A percentile compares a stretch with the other conserved stretches of the same genome.
These are phyloP conservation scores for Dunaliella sp. DNA, from an alignment of 139 green algal species.

Conservation along the genomic window DNA sequence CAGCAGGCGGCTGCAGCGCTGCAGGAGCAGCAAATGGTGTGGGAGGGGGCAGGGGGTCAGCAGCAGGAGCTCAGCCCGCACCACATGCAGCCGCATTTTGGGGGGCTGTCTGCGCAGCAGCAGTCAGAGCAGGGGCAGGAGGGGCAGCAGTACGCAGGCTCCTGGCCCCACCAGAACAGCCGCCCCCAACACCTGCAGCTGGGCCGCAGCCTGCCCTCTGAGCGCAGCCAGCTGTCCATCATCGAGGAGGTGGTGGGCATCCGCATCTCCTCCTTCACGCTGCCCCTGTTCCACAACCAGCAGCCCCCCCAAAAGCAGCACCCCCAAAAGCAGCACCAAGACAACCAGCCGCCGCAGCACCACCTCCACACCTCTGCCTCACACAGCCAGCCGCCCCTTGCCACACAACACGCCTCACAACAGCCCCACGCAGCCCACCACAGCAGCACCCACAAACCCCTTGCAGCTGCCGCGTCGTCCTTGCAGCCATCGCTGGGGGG, in stretches of 20 bases:
- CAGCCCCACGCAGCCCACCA: neutral
- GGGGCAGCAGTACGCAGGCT: neutral
- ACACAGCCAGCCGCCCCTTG: neutral
- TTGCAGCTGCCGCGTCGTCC: no score
- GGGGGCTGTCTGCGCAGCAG: neutral
- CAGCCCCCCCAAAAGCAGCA: neutral
- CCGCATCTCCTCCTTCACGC: constrained; percentile 8
- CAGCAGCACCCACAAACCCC: neutral
- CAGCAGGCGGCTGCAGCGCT: neutral
- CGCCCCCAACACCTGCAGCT: neutral
- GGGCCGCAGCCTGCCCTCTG: neutral
- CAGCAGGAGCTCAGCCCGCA: neutral
- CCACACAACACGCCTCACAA: neutral
- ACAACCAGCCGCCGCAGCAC: neutral
- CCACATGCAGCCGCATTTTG: neutral
- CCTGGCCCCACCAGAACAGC: neutral
- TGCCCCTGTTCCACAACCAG: constrained; percentile 7
- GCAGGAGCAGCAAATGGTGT: neutral
- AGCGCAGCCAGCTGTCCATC: neutral
- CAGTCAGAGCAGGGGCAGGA: neutral
- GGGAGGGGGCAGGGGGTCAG: neutral
- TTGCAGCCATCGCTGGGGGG: neutral
- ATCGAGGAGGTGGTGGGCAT: constrained; percentile 15
- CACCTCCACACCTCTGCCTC: neutral
- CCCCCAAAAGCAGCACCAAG: neutral